These are phyloP conservation scores for Canavalia ensiformis DNA, from an alignment of 306 rosid genomes.

Conservation along the genomic window DNA sequence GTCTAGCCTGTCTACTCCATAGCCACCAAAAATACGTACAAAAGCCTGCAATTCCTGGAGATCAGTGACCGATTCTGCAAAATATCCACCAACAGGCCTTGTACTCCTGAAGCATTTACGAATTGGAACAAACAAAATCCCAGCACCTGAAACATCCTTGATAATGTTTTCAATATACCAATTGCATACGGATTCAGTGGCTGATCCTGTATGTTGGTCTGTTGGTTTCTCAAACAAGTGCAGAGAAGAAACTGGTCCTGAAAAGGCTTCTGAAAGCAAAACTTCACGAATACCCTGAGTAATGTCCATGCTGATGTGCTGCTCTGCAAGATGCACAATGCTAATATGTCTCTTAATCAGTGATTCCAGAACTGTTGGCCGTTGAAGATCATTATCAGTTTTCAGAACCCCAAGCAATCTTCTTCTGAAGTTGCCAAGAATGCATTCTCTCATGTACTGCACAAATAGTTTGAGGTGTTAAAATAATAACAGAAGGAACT, in stretches of 20 bases:
- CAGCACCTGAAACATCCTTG: constrained; percentile 93
- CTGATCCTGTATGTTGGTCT: constrained; percentile 91
- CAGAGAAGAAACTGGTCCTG: constrained; percentile 96
- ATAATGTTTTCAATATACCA: constrained; percentile 97
- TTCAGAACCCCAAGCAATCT: constrained; percentile 92
- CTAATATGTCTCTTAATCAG: constrained; percentile 85
- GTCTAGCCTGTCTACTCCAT: constrained; percentile 95
- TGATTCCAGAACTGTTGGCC: constrained; percentile 91
- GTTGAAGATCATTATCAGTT: constrained; percentile 96
- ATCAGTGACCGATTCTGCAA: constrained; percentile 98
- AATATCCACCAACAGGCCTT: constrained; percentile 98
- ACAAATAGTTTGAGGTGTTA: constrained; percentile 49
- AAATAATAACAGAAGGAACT: constrained; percentile 24
- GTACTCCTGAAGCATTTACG: constrained; percentile 97
- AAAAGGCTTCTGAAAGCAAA: constrained; percentile 84
- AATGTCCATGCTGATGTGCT: constrained; percentile 98
- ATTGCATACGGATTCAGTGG: constrained; percentile 88
- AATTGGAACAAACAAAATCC: constrained; percentile 89
- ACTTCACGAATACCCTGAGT: constrained; percentile 97
- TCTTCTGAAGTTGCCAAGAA: constrained; percentile 97
- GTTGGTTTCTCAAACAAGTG: constrained; percentile 88
- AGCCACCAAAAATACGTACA: constrained; percentile 92
- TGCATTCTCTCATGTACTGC: constrained; percentile 99
- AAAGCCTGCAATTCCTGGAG: constrained; percentile 86
- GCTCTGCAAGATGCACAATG: constrained; percentile 95